phyloP scores from a whole-genome alignment of 306 rosid species.

The Abrus precatorius region DNA sequence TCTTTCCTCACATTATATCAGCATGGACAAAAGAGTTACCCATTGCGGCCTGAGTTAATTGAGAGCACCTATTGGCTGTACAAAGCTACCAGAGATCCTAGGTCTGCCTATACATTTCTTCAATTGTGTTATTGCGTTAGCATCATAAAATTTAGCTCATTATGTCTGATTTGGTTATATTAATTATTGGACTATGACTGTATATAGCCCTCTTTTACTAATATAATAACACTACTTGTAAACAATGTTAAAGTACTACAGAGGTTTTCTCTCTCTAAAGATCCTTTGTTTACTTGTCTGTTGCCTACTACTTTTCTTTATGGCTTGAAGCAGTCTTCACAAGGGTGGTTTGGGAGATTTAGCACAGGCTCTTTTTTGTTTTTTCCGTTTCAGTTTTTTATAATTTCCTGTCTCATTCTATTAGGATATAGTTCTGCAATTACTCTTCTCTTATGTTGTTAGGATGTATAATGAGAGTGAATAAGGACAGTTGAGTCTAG shows the following conservation, averaged over 20 bases:
- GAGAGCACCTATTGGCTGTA: slow-evolving; percentile 99
- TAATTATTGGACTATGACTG: neutral
- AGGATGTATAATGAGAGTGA: too few species aligned
- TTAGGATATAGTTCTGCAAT: slow-evolving; percentile 10
- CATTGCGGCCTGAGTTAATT: slow-evolving; percentile 91
- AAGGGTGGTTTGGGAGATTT: slow-evolving; percentile 25
- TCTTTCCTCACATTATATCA: slow-evolving; percentile 49
- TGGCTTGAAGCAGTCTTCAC: slow-evolving; percentile 21
- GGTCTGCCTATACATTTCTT: slow-evolving; percentile 64
- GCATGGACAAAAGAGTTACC: slow-evolving; percentile 96
- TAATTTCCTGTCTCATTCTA: neutral
- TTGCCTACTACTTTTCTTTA: slow-evolving; percentile 15
- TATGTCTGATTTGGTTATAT: slow-evolving; percentile 40
- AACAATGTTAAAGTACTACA: slow-evolving; percentile 6
- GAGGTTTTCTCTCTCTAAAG: slow-evolving; percentile 19
- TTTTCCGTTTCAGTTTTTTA: neutral
- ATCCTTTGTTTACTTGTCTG: slow-evolving; percentile 28
- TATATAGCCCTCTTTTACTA: slow-evolving; percentile 17
- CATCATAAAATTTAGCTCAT: slow-evolving; percentile 29
- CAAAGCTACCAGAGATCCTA: slow-evolving; percentile 96
- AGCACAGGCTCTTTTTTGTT: neutral
- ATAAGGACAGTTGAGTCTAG: too few species aligned
- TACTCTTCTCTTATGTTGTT: neutral
- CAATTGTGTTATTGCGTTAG: slow-evolving; percentile 15
- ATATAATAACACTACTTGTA: neutral